Evolutionary conservation across 2,329 filamentous ascomycete species (phyloP).

Genomic region (Penicillium verrucosum): DNA sequence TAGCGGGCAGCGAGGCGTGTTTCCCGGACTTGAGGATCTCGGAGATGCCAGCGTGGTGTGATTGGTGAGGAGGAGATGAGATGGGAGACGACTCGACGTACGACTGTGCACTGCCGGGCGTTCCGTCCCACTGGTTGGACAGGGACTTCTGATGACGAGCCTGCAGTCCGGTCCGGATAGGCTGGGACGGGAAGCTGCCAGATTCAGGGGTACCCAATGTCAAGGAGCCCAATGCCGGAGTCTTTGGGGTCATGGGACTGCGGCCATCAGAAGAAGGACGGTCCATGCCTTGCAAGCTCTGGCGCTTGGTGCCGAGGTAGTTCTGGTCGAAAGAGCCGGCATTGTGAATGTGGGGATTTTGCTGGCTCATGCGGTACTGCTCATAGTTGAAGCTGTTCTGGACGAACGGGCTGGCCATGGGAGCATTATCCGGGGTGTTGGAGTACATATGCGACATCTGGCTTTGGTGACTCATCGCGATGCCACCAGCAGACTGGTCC

Average conservation of each 20-base stretch:
- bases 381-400: slow-evolving; percentile 70
- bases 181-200: slow-evolving; percentile 69
- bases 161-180: slow-evolving; percentile 66
- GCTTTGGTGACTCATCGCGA: slow-evolving; percentile 62
- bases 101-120: slow-evolving; percentile 76
- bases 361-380: slow-evolving; percentile 66
- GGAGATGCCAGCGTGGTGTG: slow-evolving; percentile 70
- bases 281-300: slow-evolving; percentile 63
- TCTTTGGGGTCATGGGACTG: slow-evolving; percentile 83
- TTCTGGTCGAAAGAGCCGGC: slow-evolving; percentile 51
- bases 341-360: slow-evolving; percentile 36
- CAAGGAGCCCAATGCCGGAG: slow-evolving; percentile 69
- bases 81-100: slow-evolving; percentile 80
- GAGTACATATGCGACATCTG: slow-evolving; percentile 76
- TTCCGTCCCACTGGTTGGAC: slow-evolving; percentile 87
- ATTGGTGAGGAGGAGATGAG: slow-evolving; percentile 64
- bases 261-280: slow-evolving; percentile 71
- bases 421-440: slow-evolving; percentile 84
- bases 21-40: slow-evolving; percentile 82
- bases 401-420: slow-evolving; percentile 86
- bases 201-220: slow-evolving; percentile 70
- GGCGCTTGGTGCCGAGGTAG: slow-evolving; percentile 59
- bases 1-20: slow-evolving; percentile 83
- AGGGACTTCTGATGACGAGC: slow-evolving; percentile 74
- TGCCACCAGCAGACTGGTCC: slow-evolving; percentile 54